Base-by-base conservation (phyloP, 345 rosid genomes). In the Eutrema heterophyllum region DNA sequence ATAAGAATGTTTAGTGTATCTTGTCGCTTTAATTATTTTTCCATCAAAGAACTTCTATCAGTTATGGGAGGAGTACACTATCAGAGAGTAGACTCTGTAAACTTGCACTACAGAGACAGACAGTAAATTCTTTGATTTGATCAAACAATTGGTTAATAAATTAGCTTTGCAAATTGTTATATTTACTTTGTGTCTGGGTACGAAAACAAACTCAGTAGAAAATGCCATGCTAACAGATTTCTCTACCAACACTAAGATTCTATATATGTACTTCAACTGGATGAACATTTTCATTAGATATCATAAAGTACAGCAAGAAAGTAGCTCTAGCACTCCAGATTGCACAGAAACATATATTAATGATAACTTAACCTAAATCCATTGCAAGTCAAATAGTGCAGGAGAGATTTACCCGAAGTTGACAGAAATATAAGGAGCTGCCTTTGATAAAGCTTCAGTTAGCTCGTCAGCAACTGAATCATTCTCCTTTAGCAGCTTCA, bases 401-500 rank as follows among this genome's bases (percentile, higher is more conserved):
- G 32, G 11, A 73, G 74, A 70, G 74, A 30, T 65, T 21, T 79
- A 94, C 98, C 98, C 65, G 52, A 85, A 86, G 61, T 83, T 79
- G 71, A 77, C 84, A 67, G 91, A 86, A 56, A 87, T 83, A 68
- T 84, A 78, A 49, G 90, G 76, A 39, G 88, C 93, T 46, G 93
- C 96, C 83, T 84, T 89, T 71, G 85, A 91, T 41, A 91, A 77
- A 62, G 77, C 78, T 78, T 82, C 86, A 46, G 80, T 82, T 69
- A 94, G 68, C 74, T 77, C 80, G 74, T 84, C 87, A 68, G 79
- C 61, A 66, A 69, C 55, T 35, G 75, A 71, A 68, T 77, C 83
- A 73, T 82, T 76, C 73, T 84, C 84, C 79, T 87, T 76, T 38
- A 91, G 64, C 59, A 88, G 74, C 74, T 68, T 35, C 61, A 32